Conservation (phyloP, 208 protist genomes). For the Zelonia costaricensis region DNA sequence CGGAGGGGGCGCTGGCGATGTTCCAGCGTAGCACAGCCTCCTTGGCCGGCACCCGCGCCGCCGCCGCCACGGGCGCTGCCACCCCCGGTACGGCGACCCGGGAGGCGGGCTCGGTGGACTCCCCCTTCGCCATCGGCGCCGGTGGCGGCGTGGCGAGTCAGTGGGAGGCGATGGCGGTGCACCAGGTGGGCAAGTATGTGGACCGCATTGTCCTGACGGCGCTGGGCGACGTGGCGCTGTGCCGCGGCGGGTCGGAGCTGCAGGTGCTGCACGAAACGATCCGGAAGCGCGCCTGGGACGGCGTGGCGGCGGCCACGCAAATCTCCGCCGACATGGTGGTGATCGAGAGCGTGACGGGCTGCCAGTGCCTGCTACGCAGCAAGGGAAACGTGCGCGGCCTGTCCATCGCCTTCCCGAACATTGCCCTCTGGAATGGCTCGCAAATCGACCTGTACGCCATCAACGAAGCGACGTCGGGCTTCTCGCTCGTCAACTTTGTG, state of each 20-base stretch:
- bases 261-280: slow-evolving; percentile 88
- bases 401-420: slow-evolving; percentile 81
- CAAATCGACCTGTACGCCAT: slow-evolving; percentile 91
- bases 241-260: slow-evolving; percentile 52
- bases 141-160: slow-evolving; percentile 31
- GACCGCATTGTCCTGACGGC: slow-evolving; percentile 63
- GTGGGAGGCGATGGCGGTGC: slow-evolving; percentile 77
- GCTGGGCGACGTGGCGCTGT: slow-evolving; percentile 59
- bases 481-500: slow-evolving; percentile 72
- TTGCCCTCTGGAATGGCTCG: slow-evolving; percentile 87
- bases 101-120: background rate
- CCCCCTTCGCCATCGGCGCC: slow-evolving; percentile 8
- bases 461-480: slow-evolving; percentile 79
- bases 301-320: slow-evolving; percentile 83
- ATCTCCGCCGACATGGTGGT: slow-evolving; percentile 87
- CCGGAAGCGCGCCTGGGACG: slow-evolving; percentile 83
- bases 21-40: slow-evolving; percentile 36
- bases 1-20: slow-evolving; percentile 68
- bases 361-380: slow-evolving; percentile 82
- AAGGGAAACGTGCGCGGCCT: slow-evolving; percentile 75
- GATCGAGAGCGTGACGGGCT: slow-evolving; percentile 82
- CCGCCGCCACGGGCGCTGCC: background rate
- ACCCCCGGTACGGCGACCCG: background rate
- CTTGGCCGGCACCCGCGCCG: background rate
- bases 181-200: slow-evolving; percentile 65